These are phyloP conservation scores for Astrothelium macrocarpum DNA, from an alignment of 495 filamentous ascomycete species.

Conservation along the genomic window DNA sequence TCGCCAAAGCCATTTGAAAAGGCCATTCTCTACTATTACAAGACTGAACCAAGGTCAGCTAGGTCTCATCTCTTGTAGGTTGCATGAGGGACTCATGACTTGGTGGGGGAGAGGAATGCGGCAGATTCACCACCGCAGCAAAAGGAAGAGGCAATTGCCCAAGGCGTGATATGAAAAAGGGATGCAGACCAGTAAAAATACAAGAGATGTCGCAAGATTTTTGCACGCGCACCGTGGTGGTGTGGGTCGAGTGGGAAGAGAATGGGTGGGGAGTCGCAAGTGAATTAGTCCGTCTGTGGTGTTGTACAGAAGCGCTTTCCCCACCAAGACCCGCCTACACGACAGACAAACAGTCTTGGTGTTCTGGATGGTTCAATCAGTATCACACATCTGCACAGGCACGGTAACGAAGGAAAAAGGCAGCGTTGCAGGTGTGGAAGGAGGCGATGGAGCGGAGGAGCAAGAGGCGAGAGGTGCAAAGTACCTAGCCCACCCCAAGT, in stretches of 20 bases:
- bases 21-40: constrained; percentile 39
- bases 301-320: constrained; percentile 7
- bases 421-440: background rate
- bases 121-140: background rate
- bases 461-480: background rate
- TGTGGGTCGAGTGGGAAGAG: background rate
- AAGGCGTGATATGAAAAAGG: background rate
- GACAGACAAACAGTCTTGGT: background rate
- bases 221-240: background rate
- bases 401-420: background rate
- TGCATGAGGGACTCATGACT: background rate
- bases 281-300: background rate
- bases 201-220: background rate
- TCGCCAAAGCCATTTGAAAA: constrained; percentile 52
- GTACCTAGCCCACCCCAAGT: background rate
- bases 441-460: background rate
- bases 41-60: background rate
- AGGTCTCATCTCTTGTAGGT: background rate
- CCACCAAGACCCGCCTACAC: background rate
- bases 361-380: background rate
- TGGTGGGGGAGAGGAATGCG: background rate
- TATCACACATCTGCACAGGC: background rate
- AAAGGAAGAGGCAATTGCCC: background rate
- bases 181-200: background rate
- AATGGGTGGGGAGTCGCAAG: background rate